Evolutionary conservation across 768 basidiomycete genomes (phyloP).

Genomic region (Panellus pusillus): DNA sequence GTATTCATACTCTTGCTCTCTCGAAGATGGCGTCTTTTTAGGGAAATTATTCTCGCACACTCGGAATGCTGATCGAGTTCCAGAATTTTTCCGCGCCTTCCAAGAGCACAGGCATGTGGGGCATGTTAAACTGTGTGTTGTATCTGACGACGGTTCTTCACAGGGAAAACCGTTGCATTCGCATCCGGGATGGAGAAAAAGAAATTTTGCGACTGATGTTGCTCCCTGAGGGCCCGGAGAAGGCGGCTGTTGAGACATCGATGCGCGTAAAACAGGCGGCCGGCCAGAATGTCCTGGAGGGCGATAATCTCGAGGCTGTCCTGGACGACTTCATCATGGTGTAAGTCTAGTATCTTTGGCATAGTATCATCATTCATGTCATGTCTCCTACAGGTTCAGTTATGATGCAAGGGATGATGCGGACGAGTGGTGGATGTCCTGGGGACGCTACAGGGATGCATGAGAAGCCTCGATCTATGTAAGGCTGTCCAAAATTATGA

Average conservation of each 20-base stretch:
- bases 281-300: constrained; percentile 4
- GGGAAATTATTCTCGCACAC: constrained; percentile 18
- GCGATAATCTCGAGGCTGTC: neutral
- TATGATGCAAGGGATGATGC: neutral
- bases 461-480: too few species aligned
- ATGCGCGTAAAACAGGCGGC: constrained; percentile 14
- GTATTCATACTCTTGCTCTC: constrained; percentile 3
- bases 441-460: neutral
- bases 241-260: neutral
- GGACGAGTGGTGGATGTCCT: constrained; percentile 10
- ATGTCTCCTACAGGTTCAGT: too few species aligned
- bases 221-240: constrained; percentile 5
- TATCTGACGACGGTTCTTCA: neutral
- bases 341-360: neutral
- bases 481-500: too few species aligned
- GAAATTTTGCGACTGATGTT: neutral
- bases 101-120: constrained; percentile 9
- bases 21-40: constrained; percentile 16
- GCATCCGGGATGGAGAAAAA: neutral
- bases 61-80: neutral
- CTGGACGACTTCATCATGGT: constrained; percentile 8
- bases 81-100: constrained; percentile 13
- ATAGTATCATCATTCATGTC: neutral
- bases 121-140: neutral
- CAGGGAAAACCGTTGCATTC: constrained; percentile 2